Evolutionary conservation across 768 basidiomycete species (phyloP).

Genomic region (Podaxis rugospora): DNA sequence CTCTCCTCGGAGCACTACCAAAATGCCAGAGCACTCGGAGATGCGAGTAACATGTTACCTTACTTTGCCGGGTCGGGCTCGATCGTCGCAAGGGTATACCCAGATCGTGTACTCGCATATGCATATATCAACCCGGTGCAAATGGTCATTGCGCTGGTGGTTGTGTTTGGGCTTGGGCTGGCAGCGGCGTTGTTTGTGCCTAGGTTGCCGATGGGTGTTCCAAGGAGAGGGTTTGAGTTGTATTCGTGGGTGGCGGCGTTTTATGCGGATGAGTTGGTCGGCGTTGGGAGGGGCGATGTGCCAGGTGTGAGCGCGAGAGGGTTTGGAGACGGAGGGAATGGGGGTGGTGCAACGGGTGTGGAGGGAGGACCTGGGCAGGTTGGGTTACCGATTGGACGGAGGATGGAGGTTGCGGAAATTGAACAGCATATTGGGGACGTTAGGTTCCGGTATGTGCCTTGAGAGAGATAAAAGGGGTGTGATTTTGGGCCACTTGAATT

Average conservation of each 20-base stretch:
- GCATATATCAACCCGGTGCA: slow-evolving; percentile 21
- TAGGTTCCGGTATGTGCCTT: slow-evolving; percentile 7
- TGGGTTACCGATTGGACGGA: slow-evolving; percentile 6
- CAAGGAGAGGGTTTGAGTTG: slow-evolving; percentile 23
- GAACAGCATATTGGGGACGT: slow-evolving; percentile 3
- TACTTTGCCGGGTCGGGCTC: slow-evolving; percentile 36
- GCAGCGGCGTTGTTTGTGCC: slow-evolving; percentile 25
- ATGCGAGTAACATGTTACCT: slow-evolving; percentile 36
- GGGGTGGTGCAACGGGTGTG: not conserved
- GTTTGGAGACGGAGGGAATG: not conserved
- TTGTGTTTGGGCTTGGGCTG: slow-evolving; percentile 25
- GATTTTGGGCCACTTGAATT: too few species aligned
- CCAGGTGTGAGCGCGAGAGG: not conserved
- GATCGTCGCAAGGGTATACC: slow-evolving; percentile 30
- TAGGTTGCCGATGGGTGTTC: slow-evolving; percentile 17
- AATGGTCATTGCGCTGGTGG: slow-evolving; percentile 20
- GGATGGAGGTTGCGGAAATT: slow-evolving; percentile 8
- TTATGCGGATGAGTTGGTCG: slow-evolving; percentile 17
- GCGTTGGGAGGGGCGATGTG: not conserved
- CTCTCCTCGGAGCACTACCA: slow-evolving; percentile 29
- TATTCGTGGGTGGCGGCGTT: slow-evolving; percentile 24
- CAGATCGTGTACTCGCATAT: slow-evolving; percentile 24
- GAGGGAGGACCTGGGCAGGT: not conserved
- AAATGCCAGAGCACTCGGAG: slow-evolving; percentile 30
- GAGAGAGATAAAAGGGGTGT: not conserved